Base-by-base conservation (phyloP, 2,329 filamentous ascomycete genomes). In the Aureobasidium sp. region DNA sequence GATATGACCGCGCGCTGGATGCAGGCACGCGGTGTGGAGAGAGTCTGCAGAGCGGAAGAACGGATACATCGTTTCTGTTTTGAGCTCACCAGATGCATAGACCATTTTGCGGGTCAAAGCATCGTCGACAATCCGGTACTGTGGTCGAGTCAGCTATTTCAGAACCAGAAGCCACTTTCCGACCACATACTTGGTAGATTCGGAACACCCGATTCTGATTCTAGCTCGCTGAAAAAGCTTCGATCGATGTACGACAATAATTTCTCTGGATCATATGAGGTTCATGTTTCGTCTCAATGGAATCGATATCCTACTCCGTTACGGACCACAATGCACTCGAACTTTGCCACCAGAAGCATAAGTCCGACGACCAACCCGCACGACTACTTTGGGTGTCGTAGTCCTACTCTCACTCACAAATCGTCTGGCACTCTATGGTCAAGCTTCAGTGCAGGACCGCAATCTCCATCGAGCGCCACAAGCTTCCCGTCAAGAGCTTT, bases 1-100 rank as follows among this genome's bases (percentile, higher is more conserved):
- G 90, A 95, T 57, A 86, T 92, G 67, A 96, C 92, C 0, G 79
- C 83, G 24, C 84, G 86, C 62, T 99, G 93, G 91, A 80, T 97
- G 59, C 85, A 88, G 53, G 85, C 89, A 67, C 88, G 87, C 66
- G 86, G 86, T 15, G 87, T 97, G 36, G 91, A 95, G 72, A 96
- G 96, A 70, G 93, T 97, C 67, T 99, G 94, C 75, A 88, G 87
- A 67, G 94, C 93, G 6, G 94, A 99, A 72, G 94, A 99, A 75
- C 81, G 94, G 56, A 93, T 99, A 39, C 94, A 97, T 72, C 86
- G 92, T 12, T 94, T 99, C 73, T 94, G 88, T 71, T 89, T 92
- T 67, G 94, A 97, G 72, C 84, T 97, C 32, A 89, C 93, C 69
- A 88, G 85, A 65, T 96, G 91, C 70, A 87, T 96, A 66, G 88